phyloP scores from a whole-genome alignment of 2,329 filamentous ascomycete genomes.

The Alternaria incomplexa region DNA sequence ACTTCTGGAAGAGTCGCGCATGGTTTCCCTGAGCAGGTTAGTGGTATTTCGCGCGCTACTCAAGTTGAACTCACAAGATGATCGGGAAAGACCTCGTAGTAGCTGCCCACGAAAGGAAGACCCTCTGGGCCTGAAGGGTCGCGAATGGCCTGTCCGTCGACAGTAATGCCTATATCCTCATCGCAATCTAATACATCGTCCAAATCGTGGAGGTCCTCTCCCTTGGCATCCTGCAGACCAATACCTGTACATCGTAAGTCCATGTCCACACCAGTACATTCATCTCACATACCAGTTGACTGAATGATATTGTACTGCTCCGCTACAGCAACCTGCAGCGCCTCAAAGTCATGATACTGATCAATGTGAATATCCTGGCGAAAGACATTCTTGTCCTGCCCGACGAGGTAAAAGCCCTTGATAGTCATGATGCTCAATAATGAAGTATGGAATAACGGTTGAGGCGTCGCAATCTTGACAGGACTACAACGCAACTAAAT shows the following conservation, averaged over 20 bases:
- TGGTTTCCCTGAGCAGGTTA: conserved; percentile 14
- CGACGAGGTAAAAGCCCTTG: conserved; percentile 22
- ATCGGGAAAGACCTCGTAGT: conserved; percentile 21
- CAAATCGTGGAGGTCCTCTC: conserved; percentile 12
- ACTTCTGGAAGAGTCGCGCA: conserved; percentile 17
- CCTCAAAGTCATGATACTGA: conserved; percentile 21
- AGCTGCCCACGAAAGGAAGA: conserved; percentile 20
- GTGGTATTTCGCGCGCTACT: background rate
- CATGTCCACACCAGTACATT: background rate
- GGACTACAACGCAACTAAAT: background rate
- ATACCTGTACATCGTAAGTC: conserved; percentile 3
- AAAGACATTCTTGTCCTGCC: conserved; percentile 18
- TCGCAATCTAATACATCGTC: conserved; percentile 21
- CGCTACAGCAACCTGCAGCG: conserved; percentile 19
- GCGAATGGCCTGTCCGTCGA: conserved; percentile 14
- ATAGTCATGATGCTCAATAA: conserved; percentile 12
- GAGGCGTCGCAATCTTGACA: background rate
- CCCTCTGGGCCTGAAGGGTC: conserved; percentile 16
- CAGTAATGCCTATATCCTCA: conserved; percentile 16
- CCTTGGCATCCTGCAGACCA: conserved; percentile 17
- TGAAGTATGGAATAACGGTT: background rate
- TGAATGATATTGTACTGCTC: conserved; percentile 23
- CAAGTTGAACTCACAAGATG: conserved; percentile 13
- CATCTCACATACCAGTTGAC: conserved; percentile 1
- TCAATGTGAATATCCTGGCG: conserved; percentile 22